phyloP scores from a whole-genome alignment of 257 asterid species.

The Primulina tabacum region DNA sequence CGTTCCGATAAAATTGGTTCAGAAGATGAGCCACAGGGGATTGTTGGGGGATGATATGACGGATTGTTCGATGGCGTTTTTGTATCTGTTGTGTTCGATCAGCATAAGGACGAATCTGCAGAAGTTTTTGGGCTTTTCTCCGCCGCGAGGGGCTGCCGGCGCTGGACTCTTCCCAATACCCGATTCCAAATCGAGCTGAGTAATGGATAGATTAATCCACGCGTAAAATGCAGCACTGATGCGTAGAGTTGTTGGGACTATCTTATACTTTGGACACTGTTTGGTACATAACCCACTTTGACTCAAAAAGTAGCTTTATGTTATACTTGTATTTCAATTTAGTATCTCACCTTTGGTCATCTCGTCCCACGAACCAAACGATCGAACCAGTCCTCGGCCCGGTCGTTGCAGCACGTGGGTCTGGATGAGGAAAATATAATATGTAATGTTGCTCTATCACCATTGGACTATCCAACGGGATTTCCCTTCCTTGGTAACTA shows the following conservation, averaged over 20 bases:
- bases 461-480: not conserved
- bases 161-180: conserved; percentile 88
- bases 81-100: conserved; percentile 82
- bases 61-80: conserved; percentile 96
- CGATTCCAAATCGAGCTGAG: conserved; percentile 65
- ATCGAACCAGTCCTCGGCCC: not conserved
- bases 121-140: conserved; percentile 90
- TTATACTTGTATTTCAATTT: no score
- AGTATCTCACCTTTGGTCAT: not conserved
- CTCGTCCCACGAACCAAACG: no score
- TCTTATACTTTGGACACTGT: no score
- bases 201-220: conserved; percentile 14
- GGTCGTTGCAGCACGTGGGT: not conserved
- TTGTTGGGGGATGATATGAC: conserved; percentile 87
- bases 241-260: not conserved
- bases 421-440: not conserved
- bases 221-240: not conserved
- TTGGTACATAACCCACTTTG: no score
- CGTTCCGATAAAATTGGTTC: conserved; percentile 67
- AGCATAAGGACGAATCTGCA: conserved; percentile 92
- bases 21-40: conserved; percentile 99
- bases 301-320: no score
- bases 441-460: no score
- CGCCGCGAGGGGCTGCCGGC: conserved; percentile 97
- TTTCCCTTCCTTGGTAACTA: no score